These are phyloP conservation scores for Linum trigynum DNA, from an alignment of 345 rosid genomes.

Conservation along the genomic window DNA sequence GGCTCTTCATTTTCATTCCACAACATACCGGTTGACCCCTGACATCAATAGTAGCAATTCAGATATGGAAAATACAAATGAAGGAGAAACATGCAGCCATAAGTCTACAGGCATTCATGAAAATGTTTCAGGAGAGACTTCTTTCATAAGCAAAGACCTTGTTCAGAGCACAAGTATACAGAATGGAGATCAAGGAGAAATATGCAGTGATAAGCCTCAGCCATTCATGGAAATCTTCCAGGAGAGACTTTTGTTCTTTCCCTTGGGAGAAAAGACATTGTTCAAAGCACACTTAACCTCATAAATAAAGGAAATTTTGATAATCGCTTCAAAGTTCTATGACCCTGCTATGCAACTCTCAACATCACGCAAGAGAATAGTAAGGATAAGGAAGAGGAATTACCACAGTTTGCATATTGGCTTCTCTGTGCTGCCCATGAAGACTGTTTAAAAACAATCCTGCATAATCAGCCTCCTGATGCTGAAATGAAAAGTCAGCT, in stretches of 20 bases:
- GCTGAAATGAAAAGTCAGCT: slow-evolving; percentile 42
- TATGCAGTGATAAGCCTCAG: neutral
- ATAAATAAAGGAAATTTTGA: no score
- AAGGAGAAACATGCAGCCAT: neutral
- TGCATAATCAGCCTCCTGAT: slow-evolving; percentile 32
- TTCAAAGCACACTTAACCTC: neutral
- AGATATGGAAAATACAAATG: neutral
- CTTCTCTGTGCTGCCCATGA: slow-evolving; percentile 32
- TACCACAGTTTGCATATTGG: slow-evolving; percentile 47
- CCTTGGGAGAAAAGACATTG: neutral
- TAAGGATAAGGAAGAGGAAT: neutral
- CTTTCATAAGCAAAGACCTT: neutral
- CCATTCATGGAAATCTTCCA: neutral
- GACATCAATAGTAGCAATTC: slow-evolving; percentile 13
- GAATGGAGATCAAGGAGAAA: neutral
- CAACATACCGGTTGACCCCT: slow-evolving; percentile 35
- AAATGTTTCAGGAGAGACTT: neutral
- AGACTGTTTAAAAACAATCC: slow-evolving; percentile 25
- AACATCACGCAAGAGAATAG: neutral
- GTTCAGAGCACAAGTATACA: neutral
- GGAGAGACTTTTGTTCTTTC: neutral
- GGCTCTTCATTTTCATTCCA: slow-evolving; percentile 32
- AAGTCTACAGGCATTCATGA: neutral
- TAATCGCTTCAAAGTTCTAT: neutral
- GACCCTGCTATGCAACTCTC: neutral